Base-by-base conservation (phyloP, 1,284 basidiomycete species). In the Trichosporon sp. region DNA sequence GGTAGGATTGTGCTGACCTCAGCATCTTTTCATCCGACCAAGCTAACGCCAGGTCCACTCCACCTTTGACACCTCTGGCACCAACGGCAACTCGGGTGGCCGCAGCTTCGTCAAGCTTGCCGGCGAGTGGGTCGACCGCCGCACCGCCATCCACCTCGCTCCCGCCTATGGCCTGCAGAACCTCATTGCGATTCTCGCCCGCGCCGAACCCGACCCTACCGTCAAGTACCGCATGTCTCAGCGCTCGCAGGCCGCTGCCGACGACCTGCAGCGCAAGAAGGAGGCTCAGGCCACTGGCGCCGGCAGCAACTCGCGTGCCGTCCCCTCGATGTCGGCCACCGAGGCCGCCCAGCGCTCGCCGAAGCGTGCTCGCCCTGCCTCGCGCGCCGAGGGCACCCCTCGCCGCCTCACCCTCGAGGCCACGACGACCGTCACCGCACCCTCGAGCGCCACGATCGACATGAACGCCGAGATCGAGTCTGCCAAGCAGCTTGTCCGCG, bases 101-200 rank as follows among this genome's bases (percentile, higher is more conserved):
- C 85, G 87, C 76, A 87, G 78, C 63, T 79, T 78, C 87, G 76
- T 91, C 65, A 74, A 93, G 73, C 89, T 98, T 65, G 94, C 95
- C 18, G 95, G 95, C 25, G 91, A 90, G 65, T 98, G 83, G 95
- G 90, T 95, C 76, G 87, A 88, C 71, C 87, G 90, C 34, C 83
- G 87, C 4, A 83, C 91, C n/a, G 94, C 95, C 2, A 79, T 88
- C 62, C 81, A 83, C 69, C 75, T 85, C n/a, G 83, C 84, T 15
- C 77, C 78, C 0, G 80, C 80, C 18, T 87, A 89, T 71, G 77
- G 82, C 53, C 85, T 98, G 44, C 89, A 89, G 4, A 70, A 76
- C 4, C 76, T 83, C 38, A 77, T 84, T 64, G 70, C 77, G 13
- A 85, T 88, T 8, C 89, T 97, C 53, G 87, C 91, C 53, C 86